Evolutionary conservation across 106 monocot genomes (phyloP), one percentile per base, ranked within the genome.

Genomic region (Platanthera zijinensis): DNA sequence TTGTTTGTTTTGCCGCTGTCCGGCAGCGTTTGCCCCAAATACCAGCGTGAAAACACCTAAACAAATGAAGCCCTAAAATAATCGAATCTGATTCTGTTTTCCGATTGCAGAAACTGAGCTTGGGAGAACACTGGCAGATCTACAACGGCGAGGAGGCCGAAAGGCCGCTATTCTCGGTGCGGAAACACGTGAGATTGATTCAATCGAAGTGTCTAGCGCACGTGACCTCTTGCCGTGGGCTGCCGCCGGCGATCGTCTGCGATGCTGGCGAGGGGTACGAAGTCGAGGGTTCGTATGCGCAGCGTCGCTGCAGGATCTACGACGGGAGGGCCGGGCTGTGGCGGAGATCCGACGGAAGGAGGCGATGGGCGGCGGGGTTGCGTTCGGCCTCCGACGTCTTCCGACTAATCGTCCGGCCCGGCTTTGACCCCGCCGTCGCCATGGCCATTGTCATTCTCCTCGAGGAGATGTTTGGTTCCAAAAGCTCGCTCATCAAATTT

Each of bases 401-500:
- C 81, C 81, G 84, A 11, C 85, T 95, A 47, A 74, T 95, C 6
- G 90, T 95, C 18, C 77, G 85, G 59, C 88, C 92, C 2, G 92
- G 89, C n/a, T 72, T 89, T 7, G 86, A 90, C 10, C 13, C 83
- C 8, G 74, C 81, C 14, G 50, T 79, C 32, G 86, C 95, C 80
- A 95, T 95, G 95, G 95, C 90, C 73, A 81, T 95, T 50, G 90
- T 95, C 5, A 80, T 95, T 15, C 79, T 95, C 5, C 88, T 95
- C 48, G 92, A 92, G 12, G 90, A 95, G 78, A 95, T 95, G 87
- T 88, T 85, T 75, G 82, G 86, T 17, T 90, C 83, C 10, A 69
- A 81, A 59, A 63, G 71, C 1, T 84, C 76, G 10, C 76, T 80
- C 54, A 73, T 82, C 47, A 77, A 39, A 39, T 39, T 39, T 39